phyloP scores from a whole-genome alignment of 2,329 filamentous ascomycete genomes.

The Lasiodiplodia citricola region DNA sequence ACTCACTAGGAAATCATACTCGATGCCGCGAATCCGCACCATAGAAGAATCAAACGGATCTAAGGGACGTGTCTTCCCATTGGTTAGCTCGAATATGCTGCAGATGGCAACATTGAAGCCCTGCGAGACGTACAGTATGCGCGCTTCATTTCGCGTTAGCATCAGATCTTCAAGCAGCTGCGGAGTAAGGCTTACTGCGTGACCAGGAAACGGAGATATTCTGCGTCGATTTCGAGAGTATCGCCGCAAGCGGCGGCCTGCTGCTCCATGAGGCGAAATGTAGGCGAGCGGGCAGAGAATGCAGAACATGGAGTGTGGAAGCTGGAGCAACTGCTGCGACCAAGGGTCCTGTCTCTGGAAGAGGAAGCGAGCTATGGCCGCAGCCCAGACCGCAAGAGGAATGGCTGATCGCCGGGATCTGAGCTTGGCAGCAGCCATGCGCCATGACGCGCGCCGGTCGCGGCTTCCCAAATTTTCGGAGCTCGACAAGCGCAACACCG shows the following conservation, averaged over 20 bases:
- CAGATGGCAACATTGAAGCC: background rate
- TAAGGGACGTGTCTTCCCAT: background rate
- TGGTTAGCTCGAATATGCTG: background rate
- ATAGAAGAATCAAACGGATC: background rate
- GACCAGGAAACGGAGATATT: background rate
- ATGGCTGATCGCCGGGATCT: slow-evolving; percentile 11
- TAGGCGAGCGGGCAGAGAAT: no score
- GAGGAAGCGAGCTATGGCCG: slow-evolving; percentile 21
- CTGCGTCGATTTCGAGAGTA: background rate
- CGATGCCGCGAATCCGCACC: background rate
- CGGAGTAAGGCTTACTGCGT: background rate
- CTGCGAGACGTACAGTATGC: background rate
- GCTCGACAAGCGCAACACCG: slow-evolving; percentile 18
- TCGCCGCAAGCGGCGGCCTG: background rate
- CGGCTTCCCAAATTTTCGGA: slow-evolving; percentile 32
- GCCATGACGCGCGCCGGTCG: slow-evolving; percentile 15
- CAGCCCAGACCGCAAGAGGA: background rate
- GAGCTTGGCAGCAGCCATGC: slow-evolving; percentile 21
- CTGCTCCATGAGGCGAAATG: background rate
- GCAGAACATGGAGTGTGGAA: background rate
- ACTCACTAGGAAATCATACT: slow-evolving; percentile 10
- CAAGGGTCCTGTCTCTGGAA: slow-evolving; percentile 17
- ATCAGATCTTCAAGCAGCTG: background rate
- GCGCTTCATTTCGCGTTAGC: background rate
- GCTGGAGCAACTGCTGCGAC: background rate